phyloP scores from a whole-genome alignment of 352 stramenopile genomes.

The Phytophthora sansomeana region DNA sequence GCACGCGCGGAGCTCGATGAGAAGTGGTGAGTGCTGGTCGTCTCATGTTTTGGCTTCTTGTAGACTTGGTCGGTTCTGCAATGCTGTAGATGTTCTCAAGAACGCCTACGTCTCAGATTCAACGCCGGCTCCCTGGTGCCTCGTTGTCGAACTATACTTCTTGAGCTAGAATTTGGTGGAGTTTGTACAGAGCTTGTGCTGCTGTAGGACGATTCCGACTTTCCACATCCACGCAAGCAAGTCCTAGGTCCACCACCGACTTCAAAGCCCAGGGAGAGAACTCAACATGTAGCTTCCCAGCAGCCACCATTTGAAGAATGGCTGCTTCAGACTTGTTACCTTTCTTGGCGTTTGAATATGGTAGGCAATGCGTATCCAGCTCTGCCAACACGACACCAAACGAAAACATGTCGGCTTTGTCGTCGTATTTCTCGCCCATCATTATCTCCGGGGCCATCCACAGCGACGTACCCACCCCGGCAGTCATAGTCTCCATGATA shows the following conservation, averaged over 20 bases:
- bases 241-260: conserved; percentile 45
- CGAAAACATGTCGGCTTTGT: conserved; percentile 54
- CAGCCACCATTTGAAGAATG: conserved; percentile 53
- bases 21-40: conserved; percentile 2
- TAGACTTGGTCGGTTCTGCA: not conserved
- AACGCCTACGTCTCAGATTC: not conserved
- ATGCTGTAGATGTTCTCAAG: conserved; percentile 1
- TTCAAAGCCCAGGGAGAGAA: conserved; percentile 46
- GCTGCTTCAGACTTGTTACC: conserved; percentile 34
- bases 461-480: conserved; percentile 31
- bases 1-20: not conserved
- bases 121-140: too few species aligned
- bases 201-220: conserved; percentile 51
- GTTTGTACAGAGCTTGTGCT: conserved; percentile 45
- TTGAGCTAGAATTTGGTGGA: conserved; percentile 40
- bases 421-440: conserved; percentile 36
- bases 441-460: conserved; percentile 47
- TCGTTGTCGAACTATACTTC: conserved; percentile 1
- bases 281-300: conserved; percentile 44
- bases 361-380: conserved; percentile 49
- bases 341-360: conserved; percentile 29
- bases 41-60: not conserved
- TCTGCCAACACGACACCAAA: conserved; percentile 57
- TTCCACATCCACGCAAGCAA: conserved; percentile 48
- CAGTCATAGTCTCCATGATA: conserved; percentile 31